Base-by-base conservation (phyloP, 441 rosid species). In the Capsella rubella region DNA sequence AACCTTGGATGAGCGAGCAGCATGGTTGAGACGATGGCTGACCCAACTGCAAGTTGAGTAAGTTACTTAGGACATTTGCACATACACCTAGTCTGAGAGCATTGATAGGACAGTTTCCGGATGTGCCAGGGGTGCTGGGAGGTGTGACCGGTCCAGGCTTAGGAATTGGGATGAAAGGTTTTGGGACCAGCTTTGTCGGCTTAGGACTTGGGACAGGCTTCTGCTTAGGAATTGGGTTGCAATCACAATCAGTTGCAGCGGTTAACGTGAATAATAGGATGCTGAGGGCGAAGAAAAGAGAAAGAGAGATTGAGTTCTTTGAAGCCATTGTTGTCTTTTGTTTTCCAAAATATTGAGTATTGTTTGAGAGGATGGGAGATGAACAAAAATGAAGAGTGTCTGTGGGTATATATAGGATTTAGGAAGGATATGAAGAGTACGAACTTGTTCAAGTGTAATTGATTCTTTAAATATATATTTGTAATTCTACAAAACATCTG, bases 91-190 rank as follows among this genome's bases (percentile, higher is more conserved):
- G 74, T 50, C 86, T 86, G 5, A 87, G 86, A 37, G 81, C 75
- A 61, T 92, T 87, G 27, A 63, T 75, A 27, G 97, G 90, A 78
- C 96, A 92, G 62, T 65, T 83, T 60, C 39, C 61, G 0, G 77
- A 66, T 43, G 78, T 56, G 27, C 50, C 4, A 42, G 25, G 25
- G 25, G 52, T 29, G 9, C 9, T 63, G 0, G 67, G 67, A 46
- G 69, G 67, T 5, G 8, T 32, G 56, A 18, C 16, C 1, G 29
- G 54, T 15, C 11, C 16, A 16, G 67, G 21, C 1, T 14, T 40
- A 14, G 52, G 69, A 4, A 61, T 39, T n/a, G 71, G 71, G 7
- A 66, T 21, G 2, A 21, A 21, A 21, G 25, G 25, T 21, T 21
- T 32, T 31, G 69, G 68, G 11, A 29, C 15, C 11, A 14, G 32